These are phyloP conservation scores for Phylloporus rhodoxanthus DNA, from an alignment of 768 basidiomycete genomes.

Conservation along the genomic window DNA sequence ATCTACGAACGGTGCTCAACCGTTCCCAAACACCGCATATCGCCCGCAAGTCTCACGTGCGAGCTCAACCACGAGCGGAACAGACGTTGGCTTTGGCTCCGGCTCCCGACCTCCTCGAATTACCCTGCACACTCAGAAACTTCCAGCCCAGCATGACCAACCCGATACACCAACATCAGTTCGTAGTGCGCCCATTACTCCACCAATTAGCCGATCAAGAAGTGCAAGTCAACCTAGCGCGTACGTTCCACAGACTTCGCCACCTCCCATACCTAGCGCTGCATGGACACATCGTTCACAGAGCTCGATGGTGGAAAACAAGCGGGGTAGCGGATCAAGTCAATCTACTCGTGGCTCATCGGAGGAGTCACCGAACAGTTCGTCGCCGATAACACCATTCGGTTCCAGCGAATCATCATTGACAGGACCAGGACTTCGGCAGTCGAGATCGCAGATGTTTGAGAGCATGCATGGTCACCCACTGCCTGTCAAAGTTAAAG, in stretches of 20 bases:
- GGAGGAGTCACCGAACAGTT: slow-evolving; percentile 78
- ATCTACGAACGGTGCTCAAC: slow-evolving; percentile 40
- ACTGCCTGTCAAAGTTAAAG: slow-evolving; percentile 80
- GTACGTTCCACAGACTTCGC: slow-evolving; percentile 49
- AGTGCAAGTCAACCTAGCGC: slow-evolving; percentile 77
- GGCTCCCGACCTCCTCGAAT: slow-evolving; percentile 38
- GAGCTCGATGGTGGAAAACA: slow-evolving; percentile 40
- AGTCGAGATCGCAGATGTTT: slow-evolving; percentile 50
- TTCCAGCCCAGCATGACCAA: slow-evolving; percentile 50
- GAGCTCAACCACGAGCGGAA: slow-evolving; percentile 40
- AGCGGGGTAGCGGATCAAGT: slow-evolving; percentile 81
- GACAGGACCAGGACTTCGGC: slow-evolving; percentile 49
- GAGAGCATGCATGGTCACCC: slow-evolving; percentile 34
- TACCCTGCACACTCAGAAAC: slow-evolving; percentile 51
- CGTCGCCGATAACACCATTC: slow-evolving; percentile 84
- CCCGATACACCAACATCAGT: slow-evolving; percentile 34
- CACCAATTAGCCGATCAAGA: slow-evolving; percentile 51
- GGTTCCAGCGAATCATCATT: slow-evolving; percentile 85
- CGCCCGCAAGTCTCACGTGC: slow-evolving; percentile 46
- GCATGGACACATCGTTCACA: slow-evolving; percentile 46
- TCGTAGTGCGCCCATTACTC: slow-evolving; percentile 16
- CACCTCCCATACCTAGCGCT: slow-evolving; percentile 49
- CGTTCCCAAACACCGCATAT: slow-evolving; percentile 27
- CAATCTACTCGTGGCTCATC: slow-evolving; percentile 74
- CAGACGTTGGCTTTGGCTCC: slow-evolving; percentile 33